Conservation (phyloP, 2,329 filamentous ascomycete species). For the Rhynchosporium secalis region DNA sequence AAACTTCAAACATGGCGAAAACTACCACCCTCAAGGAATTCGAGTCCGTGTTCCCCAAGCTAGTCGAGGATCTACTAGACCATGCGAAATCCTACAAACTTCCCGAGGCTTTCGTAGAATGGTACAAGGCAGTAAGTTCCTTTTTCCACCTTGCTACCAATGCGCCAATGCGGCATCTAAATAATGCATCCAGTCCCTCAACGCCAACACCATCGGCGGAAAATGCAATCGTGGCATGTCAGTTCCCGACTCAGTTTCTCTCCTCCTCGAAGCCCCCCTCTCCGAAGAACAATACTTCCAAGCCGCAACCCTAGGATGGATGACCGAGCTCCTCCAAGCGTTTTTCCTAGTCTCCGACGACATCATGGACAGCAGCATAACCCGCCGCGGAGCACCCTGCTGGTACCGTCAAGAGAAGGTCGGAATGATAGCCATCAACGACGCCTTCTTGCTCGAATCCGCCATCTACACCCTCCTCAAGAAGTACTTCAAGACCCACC, state of each 20-base stretch:
- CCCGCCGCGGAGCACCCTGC: slow-evolving; percentile 89
- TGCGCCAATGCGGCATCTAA: slow-evolving; percentile 4
- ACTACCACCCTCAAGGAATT: slow-evolving; percentile 82
- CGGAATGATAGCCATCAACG: slow-evolving; percentile 97
- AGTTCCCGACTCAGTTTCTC: slow-evolving; percentile 84
- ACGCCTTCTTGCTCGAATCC: slow-evolving; percentile 92
- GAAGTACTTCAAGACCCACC: slow-evolving; percentile 88
- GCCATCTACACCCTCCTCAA: slow-evolving; percentile 89
- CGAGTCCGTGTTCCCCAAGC: slow-evolving; percentile 83
- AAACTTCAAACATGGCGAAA: slow-evolving; percentile 56
- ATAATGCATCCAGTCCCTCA: slow-evolving; percentile 61
- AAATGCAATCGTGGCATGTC: slow-evolving; percentile 99
- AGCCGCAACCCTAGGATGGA: slow-evolving; percentile 87
- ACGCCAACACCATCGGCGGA: slow-evolving; percentile 85
- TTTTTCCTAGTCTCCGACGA: slow-evolving; percentile 99
- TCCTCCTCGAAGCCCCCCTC: slow-evolving; percentile 72
- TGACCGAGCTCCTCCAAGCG: slow-evolving; percentile 96
- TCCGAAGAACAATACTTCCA: slow-evolving; percentile 83
- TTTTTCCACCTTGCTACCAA: background rate
- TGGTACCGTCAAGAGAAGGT: slow-evolving; percentile 92
- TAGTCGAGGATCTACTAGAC: slow-evolving; percentile 78
- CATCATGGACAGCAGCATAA: slow-evolving; percentile 97
- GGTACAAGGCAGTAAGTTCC: slow-evolving; percentile 62
- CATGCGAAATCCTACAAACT: slow-evolving; percentile 82
- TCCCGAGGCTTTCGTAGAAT: slow-evolving; percentile 75